These are phyloP conservation scores for Lasiodiplodia sp. DNA, from an alignment of 2,329 filamentous ascomycete genomes.

Conservation along the genomic window DNA sequence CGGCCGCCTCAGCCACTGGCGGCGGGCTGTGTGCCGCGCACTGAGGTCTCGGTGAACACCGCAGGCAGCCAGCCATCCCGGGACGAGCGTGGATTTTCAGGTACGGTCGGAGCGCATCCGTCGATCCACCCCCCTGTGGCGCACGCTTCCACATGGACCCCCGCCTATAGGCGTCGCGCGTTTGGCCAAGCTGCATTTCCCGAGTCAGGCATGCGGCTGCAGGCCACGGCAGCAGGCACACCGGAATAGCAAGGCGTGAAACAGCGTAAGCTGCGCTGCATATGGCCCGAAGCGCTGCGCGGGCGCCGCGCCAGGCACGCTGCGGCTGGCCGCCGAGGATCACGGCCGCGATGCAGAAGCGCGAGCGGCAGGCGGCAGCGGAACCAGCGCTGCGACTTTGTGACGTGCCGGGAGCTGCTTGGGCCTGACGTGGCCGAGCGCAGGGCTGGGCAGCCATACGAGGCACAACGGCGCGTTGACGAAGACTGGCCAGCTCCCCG, in stretches of 20 bases:
- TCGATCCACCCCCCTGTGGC: constrained; percentile 27
- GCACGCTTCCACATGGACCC: constrained; percentile 21
- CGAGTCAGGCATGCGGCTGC: constrained; percentile 16
- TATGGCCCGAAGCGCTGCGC: constrained; percentile 19
- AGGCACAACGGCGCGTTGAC: neutral
- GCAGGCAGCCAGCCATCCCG: constrained; percentile 24
- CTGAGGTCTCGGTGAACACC: constrained; percentile 27
- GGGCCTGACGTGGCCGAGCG: constrained; percentile 17
- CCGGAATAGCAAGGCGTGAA: constrained; percentile 28
- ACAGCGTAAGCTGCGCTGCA: constrained; percentile 22
- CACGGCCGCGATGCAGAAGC: neutral
- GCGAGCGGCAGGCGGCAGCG: neutral
- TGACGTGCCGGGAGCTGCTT: constrained; percentile 12
- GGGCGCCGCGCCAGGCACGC: constrained; percentile 12
- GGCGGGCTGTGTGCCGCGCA: constrained; percentile 23
- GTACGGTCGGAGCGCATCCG: constrained; percentile 27
- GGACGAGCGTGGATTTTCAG: constrained; percentile 23
- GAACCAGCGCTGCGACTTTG: neutral
- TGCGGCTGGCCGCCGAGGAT: neutral
- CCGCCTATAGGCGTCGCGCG: constrained; percentile 19
- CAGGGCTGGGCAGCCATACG: constrained; percentile 5
- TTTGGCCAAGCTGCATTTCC: constrained; percentile 8
- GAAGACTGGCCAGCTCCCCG: constrained; percentile 4
- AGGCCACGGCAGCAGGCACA: constrained; percentile 15
- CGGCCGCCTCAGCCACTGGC: constrained; percentile 20